Conservation (phyloP, 2,329 filamentous ascomycete genomes). For the Fusarium luffae region DNA sequence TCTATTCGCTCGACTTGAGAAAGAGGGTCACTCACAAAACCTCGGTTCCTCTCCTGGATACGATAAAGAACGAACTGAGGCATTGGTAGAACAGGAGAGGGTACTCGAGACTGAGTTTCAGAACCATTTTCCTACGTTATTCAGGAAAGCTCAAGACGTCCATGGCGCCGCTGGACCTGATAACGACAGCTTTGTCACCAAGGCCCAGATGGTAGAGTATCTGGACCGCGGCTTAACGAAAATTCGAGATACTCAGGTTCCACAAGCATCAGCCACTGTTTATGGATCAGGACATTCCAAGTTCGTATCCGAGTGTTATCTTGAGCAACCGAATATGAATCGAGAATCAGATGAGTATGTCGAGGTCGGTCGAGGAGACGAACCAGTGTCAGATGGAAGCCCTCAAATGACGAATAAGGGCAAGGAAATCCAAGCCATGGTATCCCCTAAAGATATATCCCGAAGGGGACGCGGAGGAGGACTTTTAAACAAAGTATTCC, state of each 20-base stretch:
- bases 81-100: conserved; percentile 58
- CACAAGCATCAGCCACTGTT: conserved; percentile 27
- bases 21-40: conserved; percentile 55
- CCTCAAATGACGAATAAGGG: conserved; percentile 33
- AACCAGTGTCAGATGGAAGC: conserved; percentile 30
- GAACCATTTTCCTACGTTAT: conserved; percentile 57
- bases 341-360: conserved; percentile 52
- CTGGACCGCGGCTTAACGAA: conserved; percentile 60
- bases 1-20: conserved; percentile 58
- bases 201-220: conserved; percentile 61
- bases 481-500: conserved; percentile 53
- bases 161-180: conserved; percentile 48
- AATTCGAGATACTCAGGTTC: conserved; percentile 50
- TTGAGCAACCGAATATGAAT: conserved; percentile 41
- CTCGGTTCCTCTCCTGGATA: conserved; percentile 53
- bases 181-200: conserved; percentile 54
- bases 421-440: conserved; percentile 34
- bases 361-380: conserved; percentile 47
- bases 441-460: conserved; percentile 35
- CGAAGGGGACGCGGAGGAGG: conserved; percentile 47
- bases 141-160: conserved; percentile 56
- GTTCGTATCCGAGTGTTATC: conserved; percentile 45
- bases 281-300: conserved; percentile 49
- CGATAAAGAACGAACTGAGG: conserved; percentile 54
- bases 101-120: conserved; percentile 63